Percentiles rank a stretch among this genome's conserved stretches.
These are phyloP conservation scores for Dunaliella sp. DNA, from an alignment of 139 green algal species.

Conservation along the genomic window DNA sequence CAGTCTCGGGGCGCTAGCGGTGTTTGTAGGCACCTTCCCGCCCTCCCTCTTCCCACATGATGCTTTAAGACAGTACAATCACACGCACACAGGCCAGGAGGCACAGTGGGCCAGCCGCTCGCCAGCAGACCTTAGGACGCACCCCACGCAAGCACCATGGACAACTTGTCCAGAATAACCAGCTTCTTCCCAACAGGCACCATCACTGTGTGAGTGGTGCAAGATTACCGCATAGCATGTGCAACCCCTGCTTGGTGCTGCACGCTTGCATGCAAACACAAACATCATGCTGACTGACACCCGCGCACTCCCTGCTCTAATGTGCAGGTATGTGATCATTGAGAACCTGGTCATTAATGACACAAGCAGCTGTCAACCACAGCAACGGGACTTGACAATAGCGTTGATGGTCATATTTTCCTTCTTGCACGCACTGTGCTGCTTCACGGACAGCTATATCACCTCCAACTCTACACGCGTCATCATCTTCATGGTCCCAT, in stretches of 20 bases:
- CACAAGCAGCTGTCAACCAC: conserved; percentile 7
- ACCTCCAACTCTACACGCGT: conserved; percentile 24
- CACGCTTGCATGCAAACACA: no score
- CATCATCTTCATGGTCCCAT: conserved; percentile 25
- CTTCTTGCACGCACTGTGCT: conserved; percentile 22
- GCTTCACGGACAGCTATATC: conserved; percentile 45
- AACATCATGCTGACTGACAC: background rate
- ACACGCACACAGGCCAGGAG: no score
- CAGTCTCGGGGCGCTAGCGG: background rate
- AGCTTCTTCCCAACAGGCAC: conserved; percentile 38
- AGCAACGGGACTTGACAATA: conserved; percentile 35
- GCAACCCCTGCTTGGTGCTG: no score
- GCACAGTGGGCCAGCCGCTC: background rate
- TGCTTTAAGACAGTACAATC: no score
- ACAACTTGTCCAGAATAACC: conserved; percentile 33
- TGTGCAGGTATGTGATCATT: conserved; percentile 30
- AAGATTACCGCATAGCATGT: no score
- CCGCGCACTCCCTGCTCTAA: background rate
- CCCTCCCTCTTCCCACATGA: no score
- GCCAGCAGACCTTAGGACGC: background rate
- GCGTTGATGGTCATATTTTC: conserved; percentile 39
- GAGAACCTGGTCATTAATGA: conserved; percentile 36
- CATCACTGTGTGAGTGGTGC: conserved; percentile 15
- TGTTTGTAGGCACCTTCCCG: background rate
- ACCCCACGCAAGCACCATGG: conserved; percentile 9